These are phyloP conservation scores for Debaryomycetaceae sp. DNA, from an alignment of 1,139 yeast genomes.

Conservation along the genomic window DNA sequence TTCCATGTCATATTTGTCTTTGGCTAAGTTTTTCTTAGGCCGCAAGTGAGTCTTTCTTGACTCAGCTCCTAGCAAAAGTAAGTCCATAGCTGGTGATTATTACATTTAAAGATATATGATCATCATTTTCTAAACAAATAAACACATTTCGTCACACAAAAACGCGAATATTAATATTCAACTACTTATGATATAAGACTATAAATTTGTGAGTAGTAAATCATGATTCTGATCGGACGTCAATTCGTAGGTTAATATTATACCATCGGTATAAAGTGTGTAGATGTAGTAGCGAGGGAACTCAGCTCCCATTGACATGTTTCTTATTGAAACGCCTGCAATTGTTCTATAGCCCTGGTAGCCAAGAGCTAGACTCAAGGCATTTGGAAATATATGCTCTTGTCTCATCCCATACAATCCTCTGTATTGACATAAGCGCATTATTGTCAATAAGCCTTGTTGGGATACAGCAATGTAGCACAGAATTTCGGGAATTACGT, in stretches of 20 bases:
- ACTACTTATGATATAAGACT: background rate
- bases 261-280: constrained; percentile 31
- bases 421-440: constrained; percentile 53
- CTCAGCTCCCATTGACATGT: constrained; percentile 14
- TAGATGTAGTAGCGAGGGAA: constrained; percentile 24
- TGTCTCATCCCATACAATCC: constrained; percentile 62
- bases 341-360: constrained; percentile 30
- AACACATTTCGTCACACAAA: constrained; percentile 7
- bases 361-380: constrained; percentile 23
- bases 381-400: constrained; percentile 53
- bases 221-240: constrained; percentile 1
- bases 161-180: constrained; percentile 6
- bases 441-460: constrained; percentile 54
- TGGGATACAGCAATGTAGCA: constrained; percentile 56
- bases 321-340: constrained; percentile 26
- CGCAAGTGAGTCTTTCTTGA: constrained; percentile 61
- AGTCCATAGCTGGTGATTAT: constrained; percentile 31
- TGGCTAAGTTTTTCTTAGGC: constrained; percentile 47
- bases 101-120: background rate
- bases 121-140: constrained; percentile 5
- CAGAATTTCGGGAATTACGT: constrained; percentile 51
- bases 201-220: background rate
- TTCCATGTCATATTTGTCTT: constrained; percentile 75
- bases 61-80: constrained; percentile 49
- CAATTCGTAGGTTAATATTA: constrained; percentile 23